Conservation (phyloP, 202 grass and related monocot species). For the Carex sylvatica region DNA sequence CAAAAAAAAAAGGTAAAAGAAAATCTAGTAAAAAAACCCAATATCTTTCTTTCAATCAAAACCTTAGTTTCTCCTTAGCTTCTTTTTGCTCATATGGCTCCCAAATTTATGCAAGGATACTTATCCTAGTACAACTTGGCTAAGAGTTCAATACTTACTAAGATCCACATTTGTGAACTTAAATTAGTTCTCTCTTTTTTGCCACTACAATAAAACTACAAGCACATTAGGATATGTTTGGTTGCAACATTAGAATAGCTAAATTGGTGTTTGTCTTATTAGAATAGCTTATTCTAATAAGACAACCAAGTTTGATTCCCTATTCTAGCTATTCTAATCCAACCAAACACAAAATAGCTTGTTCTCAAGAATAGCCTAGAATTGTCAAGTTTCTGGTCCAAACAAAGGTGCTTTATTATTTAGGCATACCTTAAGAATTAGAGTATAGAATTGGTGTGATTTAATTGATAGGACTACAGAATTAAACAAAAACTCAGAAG, state of each 20-base stretch:
- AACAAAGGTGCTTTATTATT: background rate
- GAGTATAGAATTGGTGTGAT: background rate
- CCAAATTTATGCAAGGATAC: background rate
- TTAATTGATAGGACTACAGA: background rate
- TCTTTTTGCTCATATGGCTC: background rate
- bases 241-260: too few relatives aligned
- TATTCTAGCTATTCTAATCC: too few relatives aligned
- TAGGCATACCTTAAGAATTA: too few relatives aligned
- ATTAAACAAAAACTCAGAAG: background rate
- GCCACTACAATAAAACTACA: background rate
- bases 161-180: background rate
- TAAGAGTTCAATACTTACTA: background rate
- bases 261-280: too few relatives aligned
- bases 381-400: background rate
- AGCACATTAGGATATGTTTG: background rate
- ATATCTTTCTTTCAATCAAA: background rate
- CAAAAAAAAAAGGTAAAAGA: background rate
- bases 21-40: background rate
- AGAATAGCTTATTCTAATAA: too few relatives aligned
- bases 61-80: background rate
- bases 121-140: background rate
- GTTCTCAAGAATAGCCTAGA: too few relatives aligned
- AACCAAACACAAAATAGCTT: too few relatives aligned
- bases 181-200: background rate
- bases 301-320: too few relatives aligned